phyloP scores from a whole-genome alignment of 73 alveolate species.

The Paramecium octaurelia region DNA sequence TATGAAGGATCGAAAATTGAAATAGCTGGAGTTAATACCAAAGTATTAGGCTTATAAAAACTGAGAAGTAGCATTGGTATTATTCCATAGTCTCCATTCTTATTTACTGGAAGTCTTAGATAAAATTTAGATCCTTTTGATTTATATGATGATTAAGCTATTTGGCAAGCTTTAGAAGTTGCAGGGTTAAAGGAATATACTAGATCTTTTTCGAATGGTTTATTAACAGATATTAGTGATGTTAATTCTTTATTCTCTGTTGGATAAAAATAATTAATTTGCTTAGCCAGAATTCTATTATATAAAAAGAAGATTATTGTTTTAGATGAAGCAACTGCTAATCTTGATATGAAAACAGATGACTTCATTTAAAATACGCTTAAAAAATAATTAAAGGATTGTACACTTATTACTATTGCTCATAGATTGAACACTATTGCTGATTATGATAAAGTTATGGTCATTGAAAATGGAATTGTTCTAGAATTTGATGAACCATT shows the following conservation, averaged over 20 bases:
- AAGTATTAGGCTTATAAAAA: conserved; percentile 67
- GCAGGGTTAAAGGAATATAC: conserved; percentile 44
- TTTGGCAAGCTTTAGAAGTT: conserved; percentile 63
- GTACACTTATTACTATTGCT: conserved; percentile 90
- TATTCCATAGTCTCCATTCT: conserved; percentile 78
- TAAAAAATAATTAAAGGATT: conserved; percentile 71
- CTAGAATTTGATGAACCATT: conserved; percentile 77
- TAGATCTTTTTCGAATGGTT: neutral
- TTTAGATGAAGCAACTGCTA: conserved; percentile 97
- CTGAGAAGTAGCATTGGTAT: conserved; percentile 70
- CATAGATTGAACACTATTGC: conserved; percentile 90
- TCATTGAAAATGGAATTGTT: conserved; percentile 73
- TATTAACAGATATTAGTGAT: conserved; percentile 41
- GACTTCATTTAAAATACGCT: conserved; percentile 80
- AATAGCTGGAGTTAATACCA: conserved; percentile 66
- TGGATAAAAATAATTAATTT: conserved; percentile 92
- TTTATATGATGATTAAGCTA: conserved; percentile 58
- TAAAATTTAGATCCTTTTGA: conserved; percentile 81
- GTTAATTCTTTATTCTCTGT: conserved; percentile 68
- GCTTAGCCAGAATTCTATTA: conserved; percentile 90
- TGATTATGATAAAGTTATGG: conserved; percentile 78
- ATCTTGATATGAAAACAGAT: conserved; percentile 89
- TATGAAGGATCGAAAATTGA: conserved; percentile 49
- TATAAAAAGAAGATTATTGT: conserved; percentile 83
- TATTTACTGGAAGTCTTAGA: conserved; percentile 75